phyloP scores from a whole-genome alignment of 768 basidiomycete genomes.

The Dioszegia hungarica region DNA sequence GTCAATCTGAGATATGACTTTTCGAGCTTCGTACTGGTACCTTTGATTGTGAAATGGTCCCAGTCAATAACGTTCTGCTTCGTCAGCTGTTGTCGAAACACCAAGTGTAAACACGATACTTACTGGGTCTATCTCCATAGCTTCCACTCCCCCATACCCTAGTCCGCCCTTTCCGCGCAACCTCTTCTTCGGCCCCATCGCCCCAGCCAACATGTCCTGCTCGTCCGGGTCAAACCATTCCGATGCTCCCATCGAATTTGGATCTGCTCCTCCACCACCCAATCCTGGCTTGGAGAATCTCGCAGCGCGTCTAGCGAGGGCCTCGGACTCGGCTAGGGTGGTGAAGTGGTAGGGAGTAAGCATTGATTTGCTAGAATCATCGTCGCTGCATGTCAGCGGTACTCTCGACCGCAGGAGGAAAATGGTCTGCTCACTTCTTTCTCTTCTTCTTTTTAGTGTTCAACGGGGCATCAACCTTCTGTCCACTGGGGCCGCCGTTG shows the following conservation, averaged over 20 bases:
- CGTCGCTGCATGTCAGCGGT: background rate
- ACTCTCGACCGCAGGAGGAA: background rate
- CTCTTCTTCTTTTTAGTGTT: slow-evolving; percentile 31
- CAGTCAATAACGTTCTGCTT: slow-evolving; percentile 88
- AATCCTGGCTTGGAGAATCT: slow-evolving; percentile 59
- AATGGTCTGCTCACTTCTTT: slow-evolving; percentile 28
- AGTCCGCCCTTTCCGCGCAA: slow-evolving; percentile 34
- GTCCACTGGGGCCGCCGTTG: background rate
- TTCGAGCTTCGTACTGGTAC: slow-evolving; percentile 80
- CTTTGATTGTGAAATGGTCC: slow-evolving; percentile 93
- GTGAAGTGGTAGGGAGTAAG: slow-evolving; percentile 29
- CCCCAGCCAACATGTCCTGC: slow-evolving; percentile 13
- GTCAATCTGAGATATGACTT: slow-evolving; percentile 95
- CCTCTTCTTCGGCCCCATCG: slow-evolving; percentile 31
- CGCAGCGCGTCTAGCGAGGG: slow-evolving; percentile 60
- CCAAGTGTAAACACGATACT: slow-evolving; percentile 4
- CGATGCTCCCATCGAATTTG: background rate
- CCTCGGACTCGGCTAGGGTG: slow-evolving; percentile 45
- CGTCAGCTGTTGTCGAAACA: background rate
- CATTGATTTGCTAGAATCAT: slow-evolving; percentile 9
- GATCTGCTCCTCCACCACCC: slow-evolving; percentile 59
- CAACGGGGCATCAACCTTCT: slow-evolving; percentile 64
- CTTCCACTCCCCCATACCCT: slow-evolving; percentile 40
- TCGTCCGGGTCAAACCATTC: slow-evolving; percentile 26
- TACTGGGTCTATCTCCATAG: slow-evolving; percentile 47